Percentiles rank a stretch among this genome's conserved stretches.
phyloP scores from a whole-genome alignment of 148 eudicot species.

The Chenopodium formosanum region DNA sequence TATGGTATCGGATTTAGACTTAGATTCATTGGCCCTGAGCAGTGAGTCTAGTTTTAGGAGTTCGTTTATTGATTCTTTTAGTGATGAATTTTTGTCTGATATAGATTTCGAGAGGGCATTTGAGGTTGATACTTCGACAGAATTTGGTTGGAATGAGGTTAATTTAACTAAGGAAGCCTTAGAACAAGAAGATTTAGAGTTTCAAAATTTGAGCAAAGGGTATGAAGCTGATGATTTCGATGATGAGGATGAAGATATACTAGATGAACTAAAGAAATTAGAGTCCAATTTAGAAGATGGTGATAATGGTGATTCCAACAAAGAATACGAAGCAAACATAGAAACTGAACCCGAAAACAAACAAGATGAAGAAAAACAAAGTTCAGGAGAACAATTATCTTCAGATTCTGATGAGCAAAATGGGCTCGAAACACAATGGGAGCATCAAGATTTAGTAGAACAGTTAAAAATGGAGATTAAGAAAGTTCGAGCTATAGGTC shows the following conservation, averaged over 20 bases:
- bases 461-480: constrained; percentile 86
- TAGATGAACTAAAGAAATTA: constrained; percentile 42
- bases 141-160: constrained; percentile 20
- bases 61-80: constrained; percentile 43
- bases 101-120: constrained; percentile 47
- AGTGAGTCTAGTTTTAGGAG: constrained; percentile 40
- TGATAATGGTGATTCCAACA: neutral
- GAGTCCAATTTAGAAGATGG: constrained; percentile 23
- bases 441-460: constrained; percentile 91
- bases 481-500: constrained; percentile 78
- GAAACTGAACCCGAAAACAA: constrained; percentile 9
- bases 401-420: constrained; percentile 53
- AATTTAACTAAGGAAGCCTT: constrained; percentile 10
- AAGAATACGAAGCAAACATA: neutral
- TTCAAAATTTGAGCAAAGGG: constrained; percentile 34
- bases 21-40: constrained; percentile 13
- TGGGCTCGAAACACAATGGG: constrained; percentile 77
- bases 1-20: constrained; percentile 28
- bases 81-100: constrained; percentile 62
- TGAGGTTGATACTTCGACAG: constrained; percentile 29
- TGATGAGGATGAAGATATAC: constrained; percentile 49
- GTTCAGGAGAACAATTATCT: constrained; percentile 30
- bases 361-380: constrained; percentile 30
- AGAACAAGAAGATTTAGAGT: constrained; percentile 26
- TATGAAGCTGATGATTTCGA: constrained; percentile 32